A percentile compares a stretch with the other conserved stretches of the same genome.
phyloP scores from a whole-genome alignment of 148 eudicot genomes.

The Salicornia ramosissima region DNA sequence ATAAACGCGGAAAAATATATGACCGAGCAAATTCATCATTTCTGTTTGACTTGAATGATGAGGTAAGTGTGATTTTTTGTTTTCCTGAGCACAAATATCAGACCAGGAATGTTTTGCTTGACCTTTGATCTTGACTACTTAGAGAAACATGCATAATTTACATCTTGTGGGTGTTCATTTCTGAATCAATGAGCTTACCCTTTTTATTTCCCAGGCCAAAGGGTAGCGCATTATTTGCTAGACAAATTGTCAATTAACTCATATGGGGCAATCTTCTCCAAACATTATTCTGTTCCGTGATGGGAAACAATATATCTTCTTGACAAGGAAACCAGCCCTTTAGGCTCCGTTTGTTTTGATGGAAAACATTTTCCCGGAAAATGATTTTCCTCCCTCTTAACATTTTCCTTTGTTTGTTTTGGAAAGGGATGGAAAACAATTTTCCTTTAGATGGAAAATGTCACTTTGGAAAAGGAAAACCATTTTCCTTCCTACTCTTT shows the following conservation, averaged over 20 bases:
- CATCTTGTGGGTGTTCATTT: background rate
- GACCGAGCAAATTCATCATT: constrained; percentile 85
- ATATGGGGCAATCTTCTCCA: background rate
- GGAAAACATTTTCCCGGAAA: too few relatives aligned
- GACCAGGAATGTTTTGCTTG: background rate
- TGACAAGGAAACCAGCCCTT: too few relatives aligned
- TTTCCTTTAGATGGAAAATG: too few relatives aligned
- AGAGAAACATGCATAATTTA: background rate
- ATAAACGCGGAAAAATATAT: constrained; percentile 93
- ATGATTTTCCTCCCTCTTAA: too few relatives aligned
- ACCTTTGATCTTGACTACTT: background rate
- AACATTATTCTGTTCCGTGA: background rate
- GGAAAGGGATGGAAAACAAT: too few relatives aligned
- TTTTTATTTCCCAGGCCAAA: background rate
- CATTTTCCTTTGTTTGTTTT: too few relatives aligned
- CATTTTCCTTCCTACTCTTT: too few relatives aligned
- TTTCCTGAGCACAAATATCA: background rate
- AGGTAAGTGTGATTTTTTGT: constrained; percentile 43
- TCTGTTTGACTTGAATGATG: constrained; percentile 91
- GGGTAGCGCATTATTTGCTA: background rate
- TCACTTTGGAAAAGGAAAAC: too few relatives aligned
- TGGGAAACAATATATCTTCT: too few relatives aligned
- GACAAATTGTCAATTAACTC: background rate
- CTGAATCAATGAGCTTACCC: background rate
- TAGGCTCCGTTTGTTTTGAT: too few relatives aligned